phyloP scores from a whole-genome alignment of 305 asterid species.

The Caryopteris hybrid region DNA sequence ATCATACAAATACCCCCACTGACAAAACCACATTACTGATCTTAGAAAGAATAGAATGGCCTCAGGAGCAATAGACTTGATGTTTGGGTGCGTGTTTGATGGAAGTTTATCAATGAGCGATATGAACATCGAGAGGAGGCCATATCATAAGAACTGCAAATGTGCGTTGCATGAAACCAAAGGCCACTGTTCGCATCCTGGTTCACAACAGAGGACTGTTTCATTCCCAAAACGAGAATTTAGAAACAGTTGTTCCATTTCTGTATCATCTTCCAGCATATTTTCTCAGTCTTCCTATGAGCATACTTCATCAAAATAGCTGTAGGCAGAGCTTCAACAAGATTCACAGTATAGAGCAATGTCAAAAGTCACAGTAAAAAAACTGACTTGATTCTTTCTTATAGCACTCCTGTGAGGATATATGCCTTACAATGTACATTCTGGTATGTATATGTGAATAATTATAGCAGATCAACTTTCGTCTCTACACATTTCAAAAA shows the following conservation, averaged over 20 bases:
- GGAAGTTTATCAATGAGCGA: constrained; percentile 29
- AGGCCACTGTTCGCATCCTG: constrained; percentile 1
- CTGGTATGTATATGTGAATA: background rate
- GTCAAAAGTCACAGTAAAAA: background rate
- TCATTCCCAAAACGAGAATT: constrained; percentile 21
- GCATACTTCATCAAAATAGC: background rate
- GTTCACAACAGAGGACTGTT: constrained; percentile 13
- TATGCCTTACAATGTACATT: background rate
- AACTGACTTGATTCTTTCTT: background rate
- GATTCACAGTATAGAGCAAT: background rate
- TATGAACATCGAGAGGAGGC: constrained; percentile 30
- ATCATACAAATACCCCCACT: too few species aligned
- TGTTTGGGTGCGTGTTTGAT: constrained; percentile 12
- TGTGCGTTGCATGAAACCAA: constrained; percentile 33
- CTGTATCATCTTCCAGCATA: constrained; percentile 16
- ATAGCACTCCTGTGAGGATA: background rate
- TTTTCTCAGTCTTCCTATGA: constrained; percentile 15
- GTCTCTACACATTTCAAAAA: background rate
- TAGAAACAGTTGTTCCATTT: background rate
- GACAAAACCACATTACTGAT: background rate
- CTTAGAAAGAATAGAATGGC: too few species aligned
- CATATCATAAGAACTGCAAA: constrained; percentile 32
- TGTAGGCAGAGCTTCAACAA: background rate
- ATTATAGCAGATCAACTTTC: background rate
- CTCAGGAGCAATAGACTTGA: too few species aligned